Percentiles rank a stretch among this genome's conserved stretches.
These are phyloP conservation scores for Tricholoma hemisulphureum DNA, from an alignment of 768 basidiomycete species.

Conservation along the genomic window DNA sequence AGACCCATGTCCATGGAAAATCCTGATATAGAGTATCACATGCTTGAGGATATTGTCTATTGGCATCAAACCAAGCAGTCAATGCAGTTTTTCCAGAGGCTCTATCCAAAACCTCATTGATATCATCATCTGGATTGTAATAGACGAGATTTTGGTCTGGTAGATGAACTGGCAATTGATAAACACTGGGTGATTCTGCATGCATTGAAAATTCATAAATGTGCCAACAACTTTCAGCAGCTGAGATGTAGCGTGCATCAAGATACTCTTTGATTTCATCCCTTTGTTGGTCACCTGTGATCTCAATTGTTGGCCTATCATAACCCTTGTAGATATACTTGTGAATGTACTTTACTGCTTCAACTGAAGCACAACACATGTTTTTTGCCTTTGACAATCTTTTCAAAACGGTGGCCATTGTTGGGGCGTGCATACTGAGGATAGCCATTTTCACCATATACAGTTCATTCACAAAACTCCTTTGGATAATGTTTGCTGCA, in stretches of 20 bases:
- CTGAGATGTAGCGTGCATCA: constrained; percentile 25
- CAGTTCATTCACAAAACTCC: constrained; percentile 17
- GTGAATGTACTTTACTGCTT: constrained; percentile 40
- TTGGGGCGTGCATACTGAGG: constrained; percentile 34
- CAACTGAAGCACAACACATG: constrained; percentile 25
- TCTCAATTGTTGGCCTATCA: constrained; percentile 53
- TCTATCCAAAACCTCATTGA: neutral
- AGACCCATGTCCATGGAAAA: constrained; percentile 31
- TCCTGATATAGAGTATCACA: constrained; percentile 30
- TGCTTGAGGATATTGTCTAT: constrained; percentile 15
- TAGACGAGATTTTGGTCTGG: constrained; percentile 29
- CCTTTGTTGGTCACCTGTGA: neutral
- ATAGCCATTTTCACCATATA: constrained; percentile 36
- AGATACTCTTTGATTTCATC: constrained; percentile 30
- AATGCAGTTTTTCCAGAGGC: neutral
- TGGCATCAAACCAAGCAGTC: constrained; percentile 25
- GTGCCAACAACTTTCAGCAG: constrained; percentile 32
- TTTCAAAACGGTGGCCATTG: no score
- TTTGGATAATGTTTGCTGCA: constrained; percentile 42
- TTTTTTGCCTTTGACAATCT: constrained; percentile 15
- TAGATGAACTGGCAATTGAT: constrained; percentile 37
- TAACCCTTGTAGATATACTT: constrained; percentile 47
- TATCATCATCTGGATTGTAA: constrained; percentile 14
- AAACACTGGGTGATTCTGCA: constrained; percentile 31
- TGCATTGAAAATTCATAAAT: constrained; percentile 34